Base-by-base conservation (phyloP, 1,139 yeast species). In the Blastobotrys capitulatus region DNA sequence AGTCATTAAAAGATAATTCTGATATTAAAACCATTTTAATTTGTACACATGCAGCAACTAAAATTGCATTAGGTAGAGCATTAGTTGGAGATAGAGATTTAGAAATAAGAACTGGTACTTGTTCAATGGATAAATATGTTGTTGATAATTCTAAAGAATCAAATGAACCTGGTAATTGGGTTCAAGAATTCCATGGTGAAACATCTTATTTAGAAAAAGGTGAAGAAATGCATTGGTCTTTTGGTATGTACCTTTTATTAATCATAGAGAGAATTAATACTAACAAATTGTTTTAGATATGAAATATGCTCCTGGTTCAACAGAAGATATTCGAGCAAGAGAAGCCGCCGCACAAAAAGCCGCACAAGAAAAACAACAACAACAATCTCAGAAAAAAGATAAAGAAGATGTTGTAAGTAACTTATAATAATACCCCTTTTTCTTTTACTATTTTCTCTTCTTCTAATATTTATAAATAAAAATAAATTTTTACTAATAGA, bases 191-290 rank as follows among this genome's bases (percentile, higher is more conserved):
- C 75, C 83, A 83, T 61, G 96, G 96, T 18, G 77, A 79, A 55
- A 77, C 86, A 25, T 80, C 76, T 43, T 86, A 80, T 58, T 71
- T 87, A 55, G 65, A 75, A 2, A 67, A 76, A 8, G 96, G 96
- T n/a, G 95, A 87, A 65, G 95, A 86, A 66, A 86, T 88, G 92
- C 85, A 85, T 63, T 87, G 96, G 96, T 78, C 82, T 57, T 87
- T 87, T 70, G 80, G 78, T 61, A 70, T 67, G 71, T 60, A 38
- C 12, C 15, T 6, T 10, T 18, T 6, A 18, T 27, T n/a, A 19
- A 38, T 20, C n/a, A 16, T 10, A 12, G 35, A 15, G n/a, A 35
- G 38, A 35, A 5, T 15, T n/a, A 34, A 19, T 7, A 16, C 48
- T 40, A 40, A 50, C 38, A 16, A 34, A 6, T 6, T 54, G n/a